Base-by-base conservation (phyloP, 2,329 filamentous ascomycete genomes). In the Colletotrichum sp. region DNA sequence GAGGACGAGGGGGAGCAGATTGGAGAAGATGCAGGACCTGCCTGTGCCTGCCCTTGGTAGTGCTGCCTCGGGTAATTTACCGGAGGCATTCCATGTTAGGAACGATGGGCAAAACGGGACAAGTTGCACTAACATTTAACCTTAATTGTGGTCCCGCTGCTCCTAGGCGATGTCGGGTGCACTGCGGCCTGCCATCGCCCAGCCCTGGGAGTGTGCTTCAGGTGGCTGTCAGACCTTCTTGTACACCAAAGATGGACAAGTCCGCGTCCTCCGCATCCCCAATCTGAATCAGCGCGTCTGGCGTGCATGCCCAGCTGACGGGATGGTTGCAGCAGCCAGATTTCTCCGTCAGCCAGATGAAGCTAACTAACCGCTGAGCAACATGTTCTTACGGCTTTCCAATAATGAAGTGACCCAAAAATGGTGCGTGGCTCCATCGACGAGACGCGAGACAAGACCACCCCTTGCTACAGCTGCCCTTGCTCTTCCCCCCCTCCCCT, bases 41-140 rank as follows among this genome's bases (percentile, higher is more conserved):
- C 25, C 25, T 25, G 52, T 25, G 25, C 25, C 25, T 25, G 52
- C 36, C 36, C 8, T n/a, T 19, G 39, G 9, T 49, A n/a, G 39
- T 16, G 55, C n/a, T 27, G 13, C 59, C 29, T 62, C 59, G 59
- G 27, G 29, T n/a, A 62, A 36, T 32, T 62, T 62, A 32, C 19
- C 30, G 19, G 27, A 32, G 19, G 44, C 44, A 29, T 59, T 25
- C 55, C 59, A 15, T 34, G 59, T 32, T 72, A 52, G 52, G 29
- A 22, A n/a, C 9, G 25, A 62, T 36, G 16, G 9, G 36, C 36
- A 66, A 32, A 25, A 52, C 36, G 39, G 69, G 36, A 61, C 34
- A 16, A 62, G 30, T 52, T 32, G 72, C 72, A 67, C 72, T 62
- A 72, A 63, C 62, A 62, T 44, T 63, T 72, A 67, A 72, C 62